Percentiles rank a stretch among this genome's conserved stretches.
phyloP scores from a whole-genome alignment of 331 rosid species.

The Acacia pycnantha region DNA sequence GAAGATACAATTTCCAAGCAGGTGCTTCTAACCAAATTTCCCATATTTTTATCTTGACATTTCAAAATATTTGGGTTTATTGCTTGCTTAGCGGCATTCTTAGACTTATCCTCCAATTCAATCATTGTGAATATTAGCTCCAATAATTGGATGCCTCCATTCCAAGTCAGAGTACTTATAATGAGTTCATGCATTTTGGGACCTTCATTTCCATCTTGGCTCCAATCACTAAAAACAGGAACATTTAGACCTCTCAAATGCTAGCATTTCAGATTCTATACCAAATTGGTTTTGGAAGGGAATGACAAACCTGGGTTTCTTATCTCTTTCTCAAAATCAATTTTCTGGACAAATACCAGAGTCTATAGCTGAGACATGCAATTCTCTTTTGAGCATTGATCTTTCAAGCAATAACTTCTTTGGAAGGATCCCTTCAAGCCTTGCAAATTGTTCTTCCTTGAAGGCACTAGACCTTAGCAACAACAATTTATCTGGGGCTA shows the following conservation, averaged over 20 bases:
- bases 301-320: conserved; percentile 1
- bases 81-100: too few relatives aligned
- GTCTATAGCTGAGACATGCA: not conserved
- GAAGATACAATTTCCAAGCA: too few relatives aligned
- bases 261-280: conserved; percentile 36
- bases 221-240: conserved; percentile 22
- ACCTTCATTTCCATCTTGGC: conserved; percentile 50
- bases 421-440: conserved; percentile 38
- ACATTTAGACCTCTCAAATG: conserved; percentile 35
- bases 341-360: conserved; percentile 41
- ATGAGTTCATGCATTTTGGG: conserved; percentile 47
- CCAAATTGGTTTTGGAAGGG: conserved; percentile 51
- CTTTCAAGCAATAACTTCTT: conserved; percentile 42
- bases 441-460: conserved; percentile 27
- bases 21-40: too few relatives aligned
- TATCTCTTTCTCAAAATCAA: conserved; percentile 42
- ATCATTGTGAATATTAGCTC: conserved; percentile 36
- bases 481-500: conserved; percentile 30
- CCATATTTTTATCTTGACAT: not conserved
- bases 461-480: conserved; percentile 32
- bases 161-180: conserved; percentile 10
- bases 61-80: not conserved
- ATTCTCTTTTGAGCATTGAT: conserved; percentile 29
- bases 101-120: conserved; percentile 36
- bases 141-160: conserved; percentile 42